Conservation (phyloP, 2,329 filamentous ascomycete species). For the Microdochium bolleyi region DNA sequence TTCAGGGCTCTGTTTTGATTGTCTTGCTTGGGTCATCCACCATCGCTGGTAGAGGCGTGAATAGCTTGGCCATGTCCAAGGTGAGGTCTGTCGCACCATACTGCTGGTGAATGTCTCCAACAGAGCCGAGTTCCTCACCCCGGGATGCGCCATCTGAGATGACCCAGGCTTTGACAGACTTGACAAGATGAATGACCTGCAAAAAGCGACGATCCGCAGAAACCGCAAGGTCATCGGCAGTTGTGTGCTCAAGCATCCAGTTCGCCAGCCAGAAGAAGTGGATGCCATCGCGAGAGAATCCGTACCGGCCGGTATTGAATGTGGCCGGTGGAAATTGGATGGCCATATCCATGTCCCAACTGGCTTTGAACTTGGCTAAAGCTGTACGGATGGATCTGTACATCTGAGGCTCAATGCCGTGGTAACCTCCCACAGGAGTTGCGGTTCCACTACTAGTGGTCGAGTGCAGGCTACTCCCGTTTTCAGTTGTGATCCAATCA, state of each 20-base stretch:
- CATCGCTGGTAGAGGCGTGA: conserved; percentile 48
- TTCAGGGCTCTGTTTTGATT: conserved; percentile 31
- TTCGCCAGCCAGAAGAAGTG: conserved; percentile 69
- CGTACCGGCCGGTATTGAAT: conserved; percentile 49
- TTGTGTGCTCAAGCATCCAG: conserved; percentile 53
- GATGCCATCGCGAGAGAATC: conserved; percentile 64
- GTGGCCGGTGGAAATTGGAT: conserved; percentile 55
- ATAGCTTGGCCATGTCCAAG: conserved; percentile 64
- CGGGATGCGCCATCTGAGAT: conserved; percentile 54
- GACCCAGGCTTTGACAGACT: conserved; percentile 52
- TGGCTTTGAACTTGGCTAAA: conserved; percentile 63
- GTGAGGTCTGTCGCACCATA: conserved; percentile 58
- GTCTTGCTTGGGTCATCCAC: conserved; percentile 32
- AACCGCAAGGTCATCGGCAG: conserved; percentile 42
- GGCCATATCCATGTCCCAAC: conserved; percentile 64
- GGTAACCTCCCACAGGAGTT: conserved; percentile 33
- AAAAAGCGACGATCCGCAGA: conserved; percentile 51
- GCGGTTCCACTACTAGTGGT: conserved; percentile 35
- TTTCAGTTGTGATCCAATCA: conserved; percentile 46
- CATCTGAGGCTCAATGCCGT: conserved; percentile 33
- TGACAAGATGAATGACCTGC: conserved; percentile 52
- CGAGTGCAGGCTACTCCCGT: conserved; percentile 30
- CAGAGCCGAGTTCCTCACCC: conserved; percentile 60
- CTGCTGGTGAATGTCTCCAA: conserved; percentile 59
- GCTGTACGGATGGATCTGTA: conserved; percentile 44